These are phyloP conservation scores for Exophiala sp. DNA, from an alignment of 2,329 filamentous ascomycete species.

Conservation along the genomic window DNA sequence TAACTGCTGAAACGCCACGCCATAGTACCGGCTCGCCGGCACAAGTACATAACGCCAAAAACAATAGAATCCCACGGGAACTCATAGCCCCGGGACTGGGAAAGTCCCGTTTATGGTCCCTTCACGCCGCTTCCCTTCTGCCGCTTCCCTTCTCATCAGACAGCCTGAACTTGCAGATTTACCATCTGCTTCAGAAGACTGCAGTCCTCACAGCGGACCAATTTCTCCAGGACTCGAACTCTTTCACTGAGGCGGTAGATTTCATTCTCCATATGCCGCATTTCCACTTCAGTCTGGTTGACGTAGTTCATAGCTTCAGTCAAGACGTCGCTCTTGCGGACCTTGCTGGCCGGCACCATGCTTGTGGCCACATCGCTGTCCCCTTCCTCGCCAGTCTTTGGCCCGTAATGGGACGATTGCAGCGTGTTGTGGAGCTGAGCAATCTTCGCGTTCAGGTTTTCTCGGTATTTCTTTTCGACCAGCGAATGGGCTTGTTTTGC, in stretches of 20 bases:
- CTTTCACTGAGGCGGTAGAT: slow-evolving; percentile 23
- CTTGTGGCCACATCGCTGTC: slow-evolving; percentile 10
- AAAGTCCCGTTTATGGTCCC: no score
- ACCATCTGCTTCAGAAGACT: slow-evolving; percentile 25
- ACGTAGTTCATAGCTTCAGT: slow-evolving; percentile 29
- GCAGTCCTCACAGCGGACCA: slow-evolving; percentile 26
- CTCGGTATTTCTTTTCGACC: slow-evolving; percentile 29
- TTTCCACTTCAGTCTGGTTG: slow-evolving; percentile 27
- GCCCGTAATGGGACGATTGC: slow-evolving; percentile 25
- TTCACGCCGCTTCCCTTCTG: no score
- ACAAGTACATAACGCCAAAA: no score
- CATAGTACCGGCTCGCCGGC: no score
- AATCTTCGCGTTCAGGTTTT: slow-evolving; percentile 30
- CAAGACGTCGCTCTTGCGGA: slow-evolving; percentile 28
- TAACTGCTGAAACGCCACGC: not conserved
- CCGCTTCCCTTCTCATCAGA: slow-evolving; percentile 3
- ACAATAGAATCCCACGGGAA: no score
- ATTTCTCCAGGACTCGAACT: slow-evolving; percentile 23
- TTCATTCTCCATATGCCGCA: slow-evolving; percentile 28
- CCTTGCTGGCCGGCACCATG: slow-evolving; percentile 17
- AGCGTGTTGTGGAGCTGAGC: slow-evolving; percentile 27
- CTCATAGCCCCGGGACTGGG: no score
- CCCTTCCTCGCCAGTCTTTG: slow-evolving; percentile 17
- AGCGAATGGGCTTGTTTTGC: slow-evolving; percentile 28
- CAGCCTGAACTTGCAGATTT: slow-evolving; percentile 21